Conservation (phyloP, 2,329 filamentous ascomycete species). For the Albophoma yamanashiensis region DNA sequence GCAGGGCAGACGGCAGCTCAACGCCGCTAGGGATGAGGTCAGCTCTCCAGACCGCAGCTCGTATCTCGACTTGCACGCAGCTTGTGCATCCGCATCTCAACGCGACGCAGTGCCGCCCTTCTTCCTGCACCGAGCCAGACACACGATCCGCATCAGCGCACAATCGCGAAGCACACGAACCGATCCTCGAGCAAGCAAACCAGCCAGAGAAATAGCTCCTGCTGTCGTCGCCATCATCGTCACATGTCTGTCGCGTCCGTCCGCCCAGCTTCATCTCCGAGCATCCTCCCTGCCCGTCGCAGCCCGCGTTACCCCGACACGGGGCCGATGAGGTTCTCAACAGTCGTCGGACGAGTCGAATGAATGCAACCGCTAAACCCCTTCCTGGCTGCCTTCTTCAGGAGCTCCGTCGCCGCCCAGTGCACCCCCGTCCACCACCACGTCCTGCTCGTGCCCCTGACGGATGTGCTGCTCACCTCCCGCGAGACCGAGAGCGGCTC, state of each 20-base stretch:
- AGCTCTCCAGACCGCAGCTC: background rate
- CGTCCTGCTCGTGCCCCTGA: conserved; percentile 86
- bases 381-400: conserved; percentile 97
- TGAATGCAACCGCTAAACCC: conserved; percentile 97
- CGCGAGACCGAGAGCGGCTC: conserved; percentile 79
- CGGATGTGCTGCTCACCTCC: conserved; percentile 79
- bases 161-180: background rate
- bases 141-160: background rate
- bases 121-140: background rate
- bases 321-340: conserved; percentile 17
- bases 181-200: background rate
- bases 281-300: background rate
- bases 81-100: background rate
- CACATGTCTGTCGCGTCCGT: conserved; percentile 1
- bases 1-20: background rate
- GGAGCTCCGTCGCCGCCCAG: conserved; percentile 84
- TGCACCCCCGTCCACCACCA: conserved; percentile 87
- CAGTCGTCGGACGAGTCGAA: conserved; percentile 20
- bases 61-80: background rate
- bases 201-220: background rate
- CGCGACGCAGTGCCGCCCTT: background rate
- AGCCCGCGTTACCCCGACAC: conserved; percentile 8
- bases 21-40: background rate
- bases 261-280: background rate
- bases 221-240: background rate